Evolutionary conservation across 1,284 basidiomycete genomes (phyloP), one percentile per base, ranked within the genome.

Genomic region (Microbotryomycetes sp.): DNA sequence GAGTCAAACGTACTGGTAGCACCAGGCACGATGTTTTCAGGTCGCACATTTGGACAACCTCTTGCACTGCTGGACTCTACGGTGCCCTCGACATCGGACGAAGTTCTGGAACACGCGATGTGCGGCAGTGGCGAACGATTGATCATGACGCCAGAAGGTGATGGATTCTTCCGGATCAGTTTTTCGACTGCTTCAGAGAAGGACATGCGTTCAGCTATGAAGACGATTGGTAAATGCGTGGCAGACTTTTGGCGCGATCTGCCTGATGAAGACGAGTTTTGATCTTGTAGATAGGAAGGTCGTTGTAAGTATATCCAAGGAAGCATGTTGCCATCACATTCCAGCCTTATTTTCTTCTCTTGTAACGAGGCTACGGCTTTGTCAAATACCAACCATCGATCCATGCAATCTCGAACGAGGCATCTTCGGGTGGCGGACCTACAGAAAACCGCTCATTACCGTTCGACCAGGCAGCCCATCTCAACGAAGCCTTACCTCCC

Each of bases 101-200:
- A 19, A 19, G 9, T 19, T 9, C 36, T 42, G 12, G 36, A 42
- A 19, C 9, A 19, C 12, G 26, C 5, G 1, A 49, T 25, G 25
- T 49, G 14, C 58, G 46, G 22, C n/a, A 45, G 9, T 42, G 30
- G 36, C 32, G 50, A 29, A 28, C 52, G 23, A 1, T 49, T 14
- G 45, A 29, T 25, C 51, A 49, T 51, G 50, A 16, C 50, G 31
- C 42, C 32, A 16, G 50, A 28, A 25, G 73, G 77, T 7, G 59
- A 69, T 57, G 84, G 84, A 0, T 84, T 86, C 72, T 82, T 84
- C 75, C 79, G 86, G 5, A 75, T 87, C 42, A 80, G 81, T 64
- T 87, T 84, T 75, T 84, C 83, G 67, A 79, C 79, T 60, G 78
- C 78, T 15, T 77, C 81, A 77, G 72, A 73, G 22, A 74, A 78